Evolutionary conservation across 192 early-diverging fungal genomes (phyloP).

Genomic region (Rhizoclosmatium sp.): DNA sequence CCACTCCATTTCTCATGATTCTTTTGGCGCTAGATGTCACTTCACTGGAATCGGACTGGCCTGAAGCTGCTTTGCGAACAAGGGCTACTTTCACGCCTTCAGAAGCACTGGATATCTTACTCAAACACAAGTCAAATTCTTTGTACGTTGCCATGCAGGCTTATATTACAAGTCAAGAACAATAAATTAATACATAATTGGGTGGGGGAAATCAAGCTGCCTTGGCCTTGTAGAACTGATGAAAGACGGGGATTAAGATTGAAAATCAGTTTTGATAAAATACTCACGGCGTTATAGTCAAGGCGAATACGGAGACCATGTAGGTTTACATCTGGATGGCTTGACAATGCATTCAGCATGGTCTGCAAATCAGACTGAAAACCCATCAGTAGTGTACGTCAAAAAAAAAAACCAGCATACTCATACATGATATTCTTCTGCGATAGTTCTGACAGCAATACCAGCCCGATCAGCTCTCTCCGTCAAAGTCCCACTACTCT

Average conservation of each 20-base stretch:
- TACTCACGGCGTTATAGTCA: constrained; percentile 72
- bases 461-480: constrained; percentile 19
- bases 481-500: not conserved
- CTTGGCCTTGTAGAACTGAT: constrained; percentile 4
- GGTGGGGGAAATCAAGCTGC: not conserved
- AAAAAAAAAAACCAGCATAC: constrained; percentile 1
- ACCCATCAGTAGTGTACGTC: constrained; percentile 33
- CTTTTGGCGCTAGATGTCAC: constrained; percentile 14
- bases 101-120: not conserved
- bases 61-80: not conserved
- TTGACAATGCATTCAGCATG: constrained; percentile 63
- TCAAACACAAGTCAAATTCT: not conserved
- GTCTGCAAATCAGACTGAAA: constrained; percentile 57
- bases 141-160: constrained; percentile 20
- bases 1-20: not conserved
- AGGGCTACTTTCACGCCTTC: not conserved
- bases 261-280: not conserved
- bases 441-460: constrained; percentile 37
- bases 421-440: constrained; percentile 24
- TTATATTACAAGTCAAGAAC: not conserved
- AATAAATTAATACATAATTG: not conserved
- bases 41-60: constrained; percentile 10
- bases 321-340: constrained; percentile 74
- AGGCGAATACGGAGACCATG: constrained; percentile 78
- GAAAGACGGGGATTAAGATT: not conserved